Percentiles rank a stretch among this genome's conserved stretches.
Conservation (phyloP, 1,284 basidiomycete genomes). For the Microbotryum saponariae region DNA sequence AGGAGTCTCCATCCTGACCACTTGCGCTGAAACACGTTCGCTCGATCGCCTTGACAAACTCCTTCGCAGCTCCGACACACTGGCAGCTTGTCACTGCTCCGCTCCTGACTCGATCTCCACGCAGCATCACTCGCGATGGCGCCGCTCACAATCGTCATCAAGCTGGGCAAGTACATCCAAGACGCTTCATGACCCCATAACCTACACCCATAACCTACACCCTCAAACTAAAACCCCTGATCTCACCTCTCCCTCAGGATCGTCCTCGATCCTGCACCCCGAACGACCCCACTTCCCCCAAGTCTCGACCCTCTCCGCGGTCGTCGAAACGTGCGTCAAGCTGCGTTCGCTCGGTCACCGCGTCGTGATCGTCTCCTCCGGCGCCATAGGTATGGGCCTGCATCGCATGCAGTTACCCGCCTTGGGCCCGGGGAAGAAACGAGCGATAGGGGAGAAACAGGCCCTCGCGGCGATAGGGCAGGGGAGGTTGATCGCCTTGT, state of each 20-base stretch:
- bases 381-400: constrained; percentile 90
- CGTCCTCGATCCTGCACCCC: constrained; percentile 88
- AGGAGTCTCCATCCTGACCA: no score
- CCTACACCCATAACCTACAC: no score
- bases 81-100: no score
- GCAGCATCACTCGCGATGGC: not conserved
- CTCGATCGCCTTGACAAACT: no score
- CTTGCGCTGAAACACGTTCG: no score
- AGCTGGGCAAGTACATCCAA: constrained; percentile 55
- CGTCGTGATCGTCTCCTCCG: constrained; percentile 90
- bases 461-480: constrained; percentile 95
- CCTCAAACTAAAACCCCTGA: no score
- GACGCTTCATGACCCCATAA: not conserved
- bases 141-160: constrained; percentile 65
- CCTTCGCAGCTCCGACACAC: no score
- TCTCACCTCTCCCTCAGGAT: constrained; percentile 51
- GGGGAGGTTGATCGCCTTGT: constrained; percentile 87
- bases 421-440: constrained; percentile 45
- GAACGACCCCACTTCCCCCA: constrained; percentile 75
- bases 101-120: no score
- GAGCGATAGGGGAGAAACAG: constrained; percentile 84
- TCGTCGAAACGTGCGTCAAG: constrained; percentile 82
- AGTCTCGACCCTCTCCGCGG: constrained; percentile 76
- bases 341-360: constrained; percentile 77
- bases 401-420: constrained; percentile 70